These are phyloP conservation scores for Gossypium bickii DNA, from an alignment of 345 rosid genomes.

Conservation along the genomic window DNA sequence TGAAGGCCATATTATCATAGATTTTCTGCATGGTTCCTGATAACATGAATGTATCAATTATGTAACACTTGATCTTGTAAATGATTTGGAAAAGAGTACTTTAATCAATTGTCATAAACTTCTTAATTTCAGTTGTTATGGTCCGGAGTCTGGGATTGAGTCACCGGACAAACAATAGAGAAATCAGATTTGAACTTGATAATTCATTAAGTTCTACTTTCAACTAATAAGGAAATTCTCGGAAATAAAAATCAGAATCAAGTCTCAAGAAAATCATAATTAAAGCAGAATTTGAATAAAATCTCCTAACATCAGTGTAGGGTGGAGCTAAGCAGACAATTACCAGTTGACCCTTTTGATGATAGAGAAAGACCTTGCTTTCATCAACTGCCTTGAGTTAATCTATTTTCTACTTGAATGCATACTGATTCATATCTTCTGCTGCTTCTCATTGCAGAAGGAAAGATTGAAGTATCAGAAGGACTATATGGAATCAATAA, in stretches of 20 bases:
- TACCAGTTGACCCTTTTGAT: background rate
- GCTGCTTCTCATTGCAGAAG: constrained; percentile 36
- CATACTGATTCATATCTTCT: constrained; percentile 6
- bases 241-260: too few species aligned
- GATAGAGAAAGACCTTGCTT: background rate
- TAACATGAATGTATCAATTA: background rate
- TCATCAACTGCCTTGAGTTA: background rate
- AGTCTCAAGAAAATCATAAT: too few species aligned
- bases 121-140: background rate
- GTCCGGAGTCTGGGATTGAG: too few species aligned
- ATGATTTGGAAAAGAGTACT: background rate
- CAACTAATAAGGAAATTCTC: too few species aligned
- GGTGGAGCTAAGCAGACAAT: background rate
- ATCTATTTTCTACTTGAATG: constrained; percentile 2
- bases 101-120: background rate
- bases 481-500: constrained; percentile 84
- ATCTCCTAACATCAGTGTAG: too few species aligned
- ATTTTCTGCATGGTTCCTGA: background rate
- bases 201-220: too few species aligned
- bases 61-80: background rate
- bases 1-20: background rate
- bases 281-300: too few species aligned
- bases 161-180: too few species aligned
- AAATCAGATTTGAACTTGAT: too few species aligned
- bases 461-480: constrained; percentile 78